Conservation (phyloP, 2,329 filamentous ascomycete species). For the Ilyonectria sp. region DNA sequence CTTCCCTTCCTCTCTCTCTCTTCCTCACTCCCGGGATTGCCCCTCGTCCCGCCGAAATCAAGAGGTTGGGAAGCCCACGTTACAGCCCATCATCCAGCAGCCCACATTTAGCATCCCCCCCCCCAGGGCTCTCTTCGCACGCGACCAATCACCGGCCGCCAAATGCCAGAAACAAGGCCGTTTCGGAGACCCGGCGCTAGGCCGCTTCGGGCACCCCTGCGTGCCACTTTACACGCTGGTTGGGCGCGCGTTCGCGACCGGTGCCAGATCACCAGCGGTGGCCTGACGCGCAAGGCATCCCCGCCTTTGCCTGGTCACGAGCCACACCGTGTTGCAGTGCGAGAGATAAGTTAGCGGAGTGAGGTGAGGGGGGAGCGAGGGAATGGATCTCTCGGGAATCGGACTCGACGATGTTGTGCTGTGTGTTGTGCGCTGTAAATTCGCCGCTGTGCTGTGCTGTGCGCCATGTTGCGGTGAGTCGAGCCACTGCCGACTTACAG, state of each 20-base stretch:
- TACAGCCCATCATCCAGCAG: not conserved
- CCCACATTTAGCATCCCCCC: too few species aligned
- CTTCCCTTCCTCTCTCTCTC: not conserved
- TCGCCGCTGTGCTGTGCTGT: not conserved
- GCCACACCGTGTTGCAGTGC: not conserved
- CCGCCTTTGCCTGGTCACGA: constrained; percentile 13
- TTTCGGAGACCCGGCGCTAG: constrained; percentile 44
- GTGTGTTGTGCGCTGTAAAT: not conserved
- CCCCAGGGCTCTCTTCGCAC: too few species aligned
- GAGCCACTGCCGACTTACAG: not conserved
- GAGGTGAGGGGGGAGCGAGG: not conserved
- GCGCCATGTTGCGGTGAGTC: not conserved
- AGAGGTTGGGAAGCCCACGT: constrained; percentile 42
- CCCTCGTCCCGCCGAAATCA: constrained; percentile 37
- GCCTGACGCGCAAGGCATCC: constrained; percentile 48
- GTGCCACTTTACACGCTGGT: constrained; percentile 46
- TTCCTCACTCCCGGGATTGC: constrained; percentile 6
- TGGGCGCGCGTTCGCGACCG: constrained; percentile 17
- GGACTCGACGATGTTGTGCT: not conserved
- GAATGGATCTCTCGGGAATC: not conserved
- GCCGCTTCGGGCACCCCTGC: constrained; percentile 9
- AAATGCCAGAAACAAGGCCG: constrained; percentile 39
- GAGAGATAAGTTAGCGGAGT: not conserved
- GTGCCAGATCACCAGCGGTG: constrained; percentile 24
- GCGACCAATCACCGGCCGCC: constrained; percentile 42